These are phyloP conservation scores for Suhomyces terraborum DNA, from an alignment of 1,139 yeast species.

Conservation along the genomic window DNA sequence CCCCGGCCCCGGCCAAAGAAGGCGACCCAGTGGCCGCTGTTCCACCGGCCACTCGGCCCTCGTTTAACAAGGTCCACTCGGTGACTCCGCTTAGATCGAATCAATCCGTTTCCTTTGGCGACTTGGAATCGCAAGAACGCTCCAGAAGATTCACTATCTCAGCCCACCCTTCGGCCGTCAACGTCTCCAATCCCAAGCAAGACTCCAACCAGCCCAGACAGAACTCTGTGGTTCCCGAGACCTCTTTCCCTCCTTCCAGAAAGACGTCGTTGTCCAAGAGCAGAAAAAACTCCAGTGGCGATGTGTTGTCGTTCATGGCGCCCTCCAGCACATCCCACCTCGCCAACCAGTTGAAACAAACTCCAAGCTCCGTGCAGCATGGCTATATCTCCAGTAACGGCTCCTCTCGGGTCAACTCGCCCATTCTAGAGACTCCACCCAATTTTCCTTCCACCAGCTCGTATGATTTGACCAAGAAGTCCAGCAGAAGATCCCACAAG, in stretches of 20 bases:
- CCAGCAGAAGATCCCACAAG: slow-evolving; percentile 8
- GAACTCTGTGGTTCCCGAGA: neutral
- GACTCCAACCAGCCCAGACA: neutral
- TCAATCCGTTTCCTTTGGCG: slow-evolving; percentile 43
- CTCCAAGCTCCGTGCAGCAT: slow-evolving; percentile 4
- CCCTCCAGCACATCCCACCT: slow-evolving; percentile 9
- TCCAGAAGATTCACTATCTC: slow-evolving; percentile 48
- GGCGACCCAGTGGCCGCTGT: neutral
- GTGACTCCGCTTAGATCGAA: slow-evolving; percentile 15
- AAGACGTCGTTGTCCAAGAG: slow-evolving; percentile 17
- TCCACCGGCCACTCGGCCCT: slow-evolving; percentile 1
- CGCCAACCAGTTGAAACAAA: slow-evolving; percentile 11
- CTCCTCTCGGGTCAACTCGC: slow-evolving; percentile 19
- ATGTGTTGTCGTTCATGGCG: slow-evolving; percentile 18
- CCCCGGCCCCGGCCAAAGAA: neutral
- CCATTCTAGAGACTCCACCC: slow-evolving; percentile 14
- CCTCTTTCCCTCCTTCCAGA: slow-evolving; percentile 18
- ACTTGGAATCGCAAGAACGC: slow-evolving; percentile 41
- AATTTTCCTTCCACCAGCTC: slow-evolving; percentile 7
- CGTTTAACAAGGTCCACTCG: slow-evolving; percentile 10
- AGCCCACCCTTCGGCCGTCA: slow-evolving; percentile 41
- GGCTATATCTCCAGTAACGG: slow-evolving; percentile 13
- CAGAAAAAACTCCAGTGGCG: slow-evolving; percentile 15
- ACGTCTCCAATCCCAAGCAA: slow-evolving; percentile 18
- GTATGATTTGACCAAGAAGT: slow-evolving; percentile 12